Evolutionary conservation across 208 protist species (phyloP).

Genomic region (Trypanosoma mega): DNA sequence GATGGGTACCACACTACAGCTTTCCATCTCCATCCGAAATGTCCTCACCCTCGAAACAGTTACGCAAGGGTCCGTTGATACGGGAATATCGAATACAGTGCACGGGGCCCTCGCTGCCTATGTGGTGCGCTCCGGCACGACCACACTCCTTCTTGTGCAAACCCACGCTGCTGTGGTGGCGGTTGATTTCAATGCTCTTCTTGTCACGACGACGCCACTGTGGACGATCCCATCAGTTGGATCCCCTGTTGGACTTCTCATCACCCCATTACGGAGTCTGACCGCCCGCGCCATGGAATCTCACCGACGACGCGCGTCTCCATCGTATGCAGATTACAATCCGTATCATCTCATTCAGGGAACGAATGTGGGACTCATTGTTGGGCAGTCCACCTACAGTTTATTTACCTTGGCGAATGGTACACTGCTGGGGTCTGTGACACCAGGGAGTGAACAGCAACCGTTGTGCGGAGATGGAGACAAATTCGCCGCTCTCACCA

Average conservation of each 20-base stretch:
- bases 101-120: slow-evolving; percentile 1
- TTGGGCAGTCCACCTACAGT: not conserved
- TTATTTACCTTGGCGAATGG: slow-evolving; percentile 7
- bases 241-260: slow-evolving; percentile 3
- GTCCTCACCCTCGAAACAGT: not conserved
- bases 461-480: slow-evolving; percentile 2
- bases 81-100: not conserved
- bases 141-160: slow-evolving; percentile 7
- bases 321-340: slow-evolving; percentile 24
- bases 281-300: not conserved
- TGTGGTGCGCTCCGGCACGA: not conserved
- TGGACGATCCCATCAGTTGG: not conserved
- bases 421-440: too few species aligned
- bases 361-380: slow-evolving; percentile 1
- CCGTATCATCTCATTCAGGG: slow-evolving; percentile 23
- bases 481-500: slow-evolving; percentile 12
- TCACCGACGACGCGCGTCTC: slow-evolving; percentile 13
- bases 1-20: not conserved
- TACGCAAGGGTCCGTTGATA: not conserved
- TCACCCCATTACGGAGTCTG: slow-evolving; percentile 6
- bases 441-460: too few species aligned
- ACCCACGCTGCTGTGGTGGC: not conserved
- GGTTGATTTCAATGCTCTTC: slow-evolving; percentile 6
- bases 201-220: not conserved
- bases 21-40: slow-evolving; percentile 4